A percentile compares a stretch with the other conserved stretches of the same genome.
phyloP scores from a whole-genome alignment of 202 grass and related monocot genomes.

The Saccharum hybrid region DNA sequence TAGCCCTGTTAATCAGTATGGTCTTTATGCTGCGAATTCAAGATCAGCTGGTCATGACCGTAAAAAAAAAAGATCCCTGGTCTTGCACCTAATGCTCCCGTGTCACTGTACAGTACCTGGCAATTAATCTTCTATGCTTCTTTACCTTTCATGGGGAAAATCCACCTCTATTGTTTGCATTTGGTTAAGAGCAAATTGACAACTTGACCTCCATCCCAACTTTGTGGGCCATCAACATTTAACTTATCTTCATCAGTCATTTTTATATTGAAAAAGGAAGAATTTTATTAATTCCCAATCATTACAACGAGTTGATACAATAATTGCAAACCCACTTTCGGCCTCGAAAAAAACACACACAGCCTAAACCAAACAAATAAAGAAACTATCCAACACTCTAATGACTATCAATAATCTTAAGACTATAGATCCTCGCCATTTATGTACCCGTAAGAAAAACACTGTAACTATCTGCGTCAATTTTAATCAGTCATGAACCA shows the following conservation, averaged over 20 bases:
- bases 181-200: constrained; percentile 6
- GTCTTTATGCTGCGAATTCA: neutral
- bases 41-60: too few species aligned
- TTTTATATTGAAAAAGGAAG: too few species aligned
- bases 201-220: constrained; percentile 37
- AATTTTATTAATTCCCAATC: too few species aligned
- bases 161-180: neutral
- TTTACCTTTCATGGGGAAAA: constrained; percentile 19
- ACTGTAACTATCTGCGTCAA: too few species aligned
- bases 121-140: constrained; percentile 9
- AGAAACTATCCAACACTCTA: too few species aligned
- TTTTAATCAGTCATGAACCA: constrained; percentile 2
- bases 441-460: too few species aligned
- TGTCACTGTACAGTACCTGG: neutral
- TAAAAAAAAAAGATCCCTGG: neutral
- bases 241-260: neutral
- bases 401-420: too few species aligned
- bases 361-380: too few species aligned
- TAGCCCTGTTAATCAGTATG: neutral
- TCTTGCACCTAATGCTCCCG: neutral
- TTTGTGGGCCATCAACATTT: constrained; percentile 1
- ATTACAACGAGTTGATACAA: too few species aligned
- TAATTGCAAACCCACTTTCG: too few species aligned
- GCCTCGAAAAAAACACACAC: too few species aligned
- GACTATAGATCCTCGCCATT: too few species aligned